Base-by-base conservation (phyloP, 1,284 basidiomycete genomes). In the Mrakiaceae sp. region DNA sequence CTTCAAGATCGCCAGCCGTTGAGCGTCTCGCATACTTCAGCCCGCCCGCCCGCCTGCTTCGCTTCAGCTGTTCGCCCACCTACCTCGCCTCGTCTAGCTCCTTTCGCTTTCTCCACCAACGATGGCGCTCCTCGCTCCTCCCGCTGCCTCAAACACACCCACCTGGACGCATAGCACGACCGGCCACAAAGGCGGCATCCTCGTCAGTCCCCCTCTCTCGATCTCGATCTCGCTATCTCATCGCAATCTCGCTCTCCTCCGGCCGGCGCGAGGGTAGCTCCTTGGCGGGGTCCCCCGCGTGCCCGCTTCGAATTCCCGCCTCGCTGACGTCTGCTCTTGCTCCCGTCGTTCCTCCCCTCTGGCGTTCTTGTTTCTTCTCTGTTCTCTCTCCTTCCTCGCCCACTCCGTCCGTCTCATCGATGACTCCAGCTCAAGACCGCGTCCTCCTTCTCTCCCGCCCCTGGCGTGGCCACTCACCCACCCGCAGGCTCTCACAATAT, bases 141-240 rank as follows among this genome's bases (percentile, higher is more conserved):
- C 27, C 27, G 27, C 27, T 27, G 27, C 27, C 27, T 27, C 27
- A 27, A 27, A 27, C 11, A 46, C 12, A 11, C 10, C 12, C 42
- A 46, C 46, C 55, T 63, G 62, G 62, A 46, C 57, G 5, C 50
- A 56, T 8, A 11, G 48, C 9, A 43, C 46, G 40, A 49, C 62
- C 10, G 27, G 42, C 12, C 62, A 43, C 42, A 63, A 63, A 16
- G 62, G 62, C 16, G 62, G 62, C 50, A 63, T 63, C 16, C 56
- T 63, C 14, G 62, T 63, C 16, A 44, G 62, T 58, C 14, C 47
- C 14, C 16, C 3, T 43, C 39, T 40, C 44, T 3, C 4, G 3
- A 44, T 42, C 12, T 40, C 40, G 12, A 56, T 14, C 40, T 42
- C 40, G 10, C 54, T 56, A 11, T 42, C 54, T 9, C 4, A 10